A percentile compares a stretch with the other conserved stretches of the same genome.
phyloP scores from a whole-genome alignment of 2,329 filamentous ascomycete genomes.

The Aspergillus novofumigatus region DNA sequence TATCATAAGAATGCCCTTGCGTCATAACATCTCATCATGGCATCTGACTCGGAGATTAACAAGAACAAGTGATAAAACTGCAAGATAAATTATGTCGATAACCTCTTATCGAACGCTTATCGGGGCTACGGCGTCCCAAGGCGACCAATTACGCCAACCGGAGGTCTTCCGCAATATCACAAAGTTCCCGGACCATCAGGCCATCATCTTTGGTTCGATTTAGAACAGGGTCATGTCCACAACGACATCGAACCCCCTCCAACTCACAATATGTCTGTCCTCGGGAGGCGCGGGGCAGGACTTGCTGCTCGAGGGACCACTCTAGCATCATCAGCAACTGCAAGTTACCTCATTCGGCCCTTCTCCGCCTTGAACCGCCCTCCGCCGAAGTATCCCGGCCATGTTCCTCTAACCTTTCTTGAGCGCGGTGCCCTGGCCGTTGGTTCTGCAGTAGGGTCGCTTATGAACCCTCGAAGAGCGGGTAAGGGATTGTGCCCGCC shows the following conservation, averaged over 20 bases:
- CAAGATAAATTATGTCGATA: not conserved
- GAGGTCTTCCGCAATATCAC: constrained; percentile 6
- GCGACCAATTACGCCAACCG: constrained; percentile 8
- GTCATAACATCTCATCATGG: not conserved
- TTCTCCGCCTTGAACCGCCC: constrained; percentile 87
- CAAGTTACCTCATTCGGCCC: constrained; percentile 31
- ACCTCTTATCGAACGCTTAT: constrained; percentile 18
- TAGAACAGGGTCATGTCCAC: constrained; percentile 9
- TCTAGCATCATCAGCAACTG: constrained; percentile 2
- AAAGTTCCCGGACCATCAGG: not conserved
- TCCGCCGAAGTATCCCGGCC: constrained; percentile 80
- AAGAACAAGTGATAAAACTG: not conserved
- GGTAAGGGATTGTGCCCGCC: constrained; percentile 44
- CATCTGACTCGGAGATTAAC: not conserved
- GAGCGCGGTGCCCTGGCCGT: constrained; percentile 70
- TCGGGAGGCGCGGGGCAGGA: constrained; percentile 17
- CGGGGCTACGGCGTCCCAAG: constrained; percentile 12
- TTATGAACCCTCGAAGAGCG: constrained; percentile 73
- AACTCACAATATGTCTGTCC: constrained; percentile 25
- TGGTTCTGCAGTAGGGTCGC: constrained; percentile 56
- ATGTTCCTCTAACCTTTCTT: constrained; percentile 76
- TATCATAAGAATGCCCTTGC: not conserved
- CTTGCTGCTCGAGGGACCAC: constrained; percentile 12
- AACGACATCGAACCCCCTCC: not conserved
- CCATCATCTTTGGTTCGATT: not conserved